Percentiles rank a stretch among this genome's conserved stretches.
These are phyloP conservation scores for Globisporangium okanoganense DNA, from an alignment of 352 stramenopile species.

Conservation along the genomic window DNA sequence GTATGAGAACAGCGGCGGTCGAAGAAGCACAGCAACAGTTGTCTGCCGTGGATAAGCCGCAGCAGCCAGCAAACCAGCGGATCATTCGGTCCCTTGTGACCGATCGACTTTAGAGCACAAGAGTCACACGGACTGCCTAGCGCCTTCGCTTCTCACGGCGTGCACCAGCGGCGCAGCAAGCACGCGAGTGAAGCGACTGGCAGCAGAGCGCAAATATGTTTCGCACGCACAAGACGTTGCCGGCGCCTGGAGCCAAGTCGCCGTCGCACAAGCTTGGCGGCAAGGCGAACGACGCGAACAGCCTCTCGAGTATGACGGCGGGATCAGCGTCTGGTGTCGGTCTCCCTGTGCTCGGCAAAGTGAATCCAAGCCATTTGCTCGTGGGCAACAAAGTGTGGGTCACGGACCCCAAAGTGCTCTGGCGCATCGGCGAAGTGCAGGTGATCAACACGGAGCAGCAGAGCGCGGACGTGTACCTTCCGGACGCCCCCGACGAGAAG, in stretches of 20 bases:
- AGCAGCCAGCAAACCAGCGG: not conserved
- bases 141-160: not conserved
- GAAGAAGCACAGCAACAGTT: constrained; percentile 1
- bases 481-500: constrained; percentile 56
- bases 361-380: constrained; percentile 44
- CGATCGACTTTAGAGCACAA: not conserved
- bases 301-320: not conserved
- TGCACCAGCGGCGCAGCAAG: no score
- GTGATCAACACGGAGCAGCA: constrained; percentile 37
- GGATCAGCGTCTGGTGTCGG: not conserved
- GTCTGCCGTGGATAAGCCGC: constrained; percentile 3
- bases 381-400: constrained; percentile 73
- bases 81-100: not conserved
- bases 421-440: constrained; percentile 77
- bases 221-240: constrained; percentile 12
- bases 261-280: constrained; percentile 4
- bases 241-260: constrained; percentile 10
- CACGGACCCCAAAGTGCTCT: constrained; percentile 66
- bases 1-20: not conserved
- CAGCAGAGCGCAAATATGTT: constrained; percentile 3
- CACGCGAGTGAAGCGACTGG: not conserved
- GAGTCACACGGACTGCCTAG: not conserved
- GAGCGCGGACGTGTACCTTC: constrained; percentile 53
- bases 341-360: constrained; percentile 35
- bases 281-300: constrained; percentile 13